These are phyloP conservation scores for Encephalitozoon intestinalis DNA, from an alignment of 371 early-diverging fungal species.

Conservation along the genomic window DNA sequence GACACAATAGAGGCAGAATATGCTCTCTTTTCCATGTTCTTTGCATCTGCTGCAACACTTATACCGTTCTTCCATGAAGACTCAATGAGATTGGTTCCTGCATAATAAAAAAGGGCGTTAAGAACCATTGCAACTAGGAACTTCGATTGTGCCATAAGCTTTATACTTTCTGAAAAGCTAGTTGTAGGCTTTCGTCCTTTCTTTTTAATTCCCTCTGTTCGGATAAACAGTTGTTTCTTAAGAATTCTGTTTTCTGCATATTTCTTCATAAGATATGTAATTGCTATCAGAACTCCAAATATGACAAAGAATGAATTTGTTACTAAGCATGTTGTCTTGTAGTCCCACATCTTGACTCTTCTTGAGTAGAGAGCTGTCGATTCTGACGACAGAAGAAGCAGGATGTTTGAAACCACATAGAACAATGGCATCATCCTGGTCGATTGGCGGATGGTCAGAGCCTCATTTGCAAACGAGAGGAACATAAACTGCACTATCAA, in stretches of 20 bases:
- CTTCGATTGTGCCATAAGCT: constrained; percentile 46
- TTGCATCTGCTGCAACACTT: constrained; percentile 17
- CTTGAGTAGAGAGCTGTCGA: neutral
- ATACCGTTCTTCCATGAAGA: constrained; percentile 39
- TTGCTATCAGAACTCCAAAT: constrained; percentile 29
- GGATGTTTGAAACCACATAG: constrained; percentile 49
- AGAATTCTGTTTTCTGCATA: constrained; percentile 45
- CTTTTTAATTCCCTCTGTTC: constrained; percentile 9
- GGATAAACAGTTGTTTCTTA: constrained; percentile 34
- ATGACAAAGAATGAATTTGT: constrained; percentile 29
- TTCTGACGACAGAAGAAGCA: constrained; percentile 42
- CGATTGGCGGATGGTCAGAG: constrained; percentile 46
- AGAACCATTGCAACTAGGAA: constrained; percentile 44
- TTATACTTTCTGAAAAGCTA: constrained; percentile 45
- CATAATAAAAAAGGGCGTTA: constrained; percentile 45
- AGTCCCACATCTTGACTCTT: neutral
- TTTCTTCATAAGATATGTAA: constrained; percentile 25
- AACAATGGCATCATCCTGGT: constrained; percentile 55
- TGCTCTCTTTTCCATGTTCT: constrained; percentile 7
- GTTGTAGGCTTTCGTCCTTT: constrained; percentile 38
- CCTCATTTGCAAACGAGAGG: constrained; percentile 53
- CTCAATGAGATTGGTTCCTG: constrained; percentile 50
- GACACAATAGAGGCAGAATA: constrained; percentile 21
- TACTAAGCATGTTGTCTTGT: constrained; percentile 20
- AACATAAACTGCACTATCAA: constrained; percentile 55